Base-by-base conservation (phyloP, 768 basidiomycete species). In the Sistotremastrum suecicum region DNA sequence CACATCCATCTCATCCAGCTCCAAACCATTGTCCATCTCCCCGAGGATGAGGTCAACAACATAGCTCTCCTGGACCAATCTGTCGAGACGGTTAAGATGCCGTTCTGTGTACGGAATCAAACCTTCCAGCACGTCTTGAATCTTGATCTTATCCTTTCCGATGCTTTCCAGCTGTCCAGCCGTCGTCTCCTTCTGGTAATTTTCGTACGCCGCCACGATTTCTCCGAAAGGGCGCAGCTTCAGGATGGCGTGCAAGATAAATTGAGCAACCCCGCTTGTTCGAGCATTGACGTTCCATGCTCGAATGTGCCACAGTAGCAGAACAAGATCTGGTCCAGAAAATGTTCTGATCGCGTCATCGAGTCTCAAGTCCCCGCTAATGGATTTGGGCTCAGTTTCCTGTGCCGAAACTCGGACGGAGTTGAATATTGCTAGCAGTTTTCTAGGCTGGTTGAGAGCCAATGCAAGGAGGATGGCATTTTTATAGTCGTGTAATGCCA, bases 231-330 rank as follows among this genome's bases (percentile, higher is more conserved):
- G 66, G 31, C 80, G 76, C 50, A 84, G 64, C 61, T 85, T 86
- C 50, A 97, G 61, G 42, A 97, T 64, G 4, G 90, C 80, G 56
- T 84, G 76, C 46, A 99, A 63, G 37, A 97, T 70, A 33, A 67
- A 68, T 64, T 99, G 95, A 5, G 94, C 94, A 39, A 95, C 72
- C 11, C 66, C 69, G 50, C 84, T 83, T 20, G 86, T 90, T 57
- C 80, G 80, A n/a, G 85, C 84, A 50, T 80, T 82, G n/a, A 91
- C 78, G 61, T 98, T 99, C 95, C 95, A 99, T 53, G 83, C 80
- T 40, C 86, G 73, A 39, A 89, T 71, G 61, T 86, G 91, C 11
- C 75, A 74, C 44, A 97, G 66, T 34, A 99, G 71, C 47, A 79
- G 78, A 5, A 78, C 80, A 30, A 98, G 75, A 52, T 97, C 91